Conservation (phyloP, 352 stramenopile species). For the Phytophthora chlamydospora region DNA sequence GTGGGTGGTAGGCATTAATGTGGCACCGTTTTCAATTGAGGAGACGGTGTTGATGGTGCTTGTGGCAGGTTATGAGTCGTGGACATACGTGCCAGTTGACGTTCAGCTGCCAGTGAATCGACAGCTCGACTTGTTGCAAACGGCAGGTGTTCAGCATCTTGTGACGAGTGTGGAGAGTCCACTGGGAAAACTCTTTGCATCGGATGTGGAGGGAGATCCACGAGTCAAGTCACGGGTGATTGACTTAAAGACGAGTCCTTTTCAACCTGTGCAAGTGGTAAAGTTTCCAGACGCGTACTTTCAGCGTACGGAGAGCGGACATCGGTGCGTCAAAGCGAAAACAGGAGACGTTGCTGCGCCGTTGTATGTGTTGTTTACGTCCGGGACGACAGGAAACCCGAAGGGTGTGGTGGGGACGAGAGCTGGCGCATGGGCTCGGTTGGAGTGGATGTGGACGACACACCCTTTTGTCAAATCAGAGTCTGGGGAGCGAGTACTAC, state of each 20-base stretch:
- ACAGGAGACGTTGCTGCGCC: constrained; percentile 9
- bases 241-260: constrained; percentile 19
- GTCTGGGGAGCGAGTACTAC: constrained; percentile 41
- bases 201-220: not conserved
- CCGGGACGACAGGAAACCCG: constrained; percentile 50
- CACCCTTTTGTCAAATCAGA: constrained; percentile 40
- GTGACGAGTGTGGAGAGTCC: constrained; percentile 34
- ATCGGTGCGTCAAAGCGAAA: not conserved
- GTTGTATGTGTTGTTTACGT: constrained; percentile 70
- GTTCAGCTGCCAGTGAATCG: constrained; percentile 28
- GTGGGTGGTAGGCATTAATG: constrained; percentile 48
- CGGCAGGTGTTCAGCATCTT: constrained; percentile 29
- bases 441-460: constrained; percentile 53
- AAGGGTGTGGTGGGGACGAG: constrained; percentile 60
- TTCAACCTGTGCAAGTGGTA: constrained; percentile 34
- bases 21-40: constrained; percentile 51
- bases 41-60: constrained; percentile 53
- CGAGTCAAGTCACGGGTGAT: constrained; percentile 3
- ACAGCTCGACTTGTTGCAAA: constrained; percentile 39
- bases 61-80: constrained; percentile 31
- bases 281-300: constrained; percentile 7
- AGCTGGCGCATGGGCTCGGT: constrained; percentile 42
- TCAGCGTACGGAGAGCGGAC: not conserved
- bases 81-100: constrained; percentile 61
- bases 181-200: constrained; percentile 26